These are phyloP conservation scores for Eucalyptus erythrocorys DNA, from an alignment of 345 rosid genomes.

Conservation along the genomic window DNA sequence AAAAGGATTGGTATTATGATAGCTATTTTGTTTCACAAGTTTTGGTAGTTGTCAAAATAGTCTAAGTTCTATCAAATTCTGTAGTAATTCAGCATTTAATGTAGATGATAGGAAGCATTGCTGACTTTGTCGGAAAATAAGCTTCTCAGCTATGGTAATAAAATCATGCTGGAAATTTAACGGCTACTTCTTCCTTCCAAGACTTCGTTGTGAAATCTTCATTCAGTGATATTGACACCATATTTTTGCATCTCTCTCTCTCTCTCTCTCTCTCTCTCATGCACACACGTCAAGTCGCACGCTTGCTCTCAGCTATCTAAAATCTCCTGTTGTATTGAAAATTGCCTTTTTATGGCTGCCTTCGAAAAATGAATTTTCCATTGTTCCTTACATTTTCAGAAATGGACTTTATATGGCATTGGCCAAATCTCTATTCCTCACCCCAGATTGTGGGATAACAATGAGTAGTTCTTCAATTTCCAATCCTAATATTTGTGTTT, in stretches of 20 bases:
- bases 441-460: not conserved
- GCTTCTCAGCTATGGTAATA: not conserved
- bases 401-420: not conserved
- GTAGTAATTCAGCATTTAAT: not conserved
- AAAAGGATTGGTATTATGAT: not conserved
- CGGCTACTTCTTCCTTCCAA: not conserved
- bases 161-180: not conserved
- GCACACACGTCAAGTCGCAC: not conserved
- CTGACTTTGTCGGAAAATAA: not conserved
- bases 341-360: not conserved
- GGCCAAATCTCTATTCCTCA: not conserved
- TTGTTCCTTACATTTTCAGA: not conserved
- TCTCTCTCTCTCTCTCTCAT: not conserved
- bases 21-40: not conserved
- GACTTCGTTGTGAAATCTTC: not conserved
- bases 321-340: not conserved
- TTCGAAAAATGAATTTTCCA: not conserved
- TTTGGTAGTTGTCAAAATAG: not conserved
- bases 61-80: not conserved
- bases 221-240: not conserved
- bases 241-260: not conserved
- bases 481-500: not conserved
- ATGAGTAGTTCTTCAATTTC: not conserved
- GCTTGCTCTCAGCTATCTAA: not conserved
- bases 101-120: not conserved